Evolutionary conservation across 129 eudicot species (phyloP).

Genomic region (Flaveria robusta): DNA sequence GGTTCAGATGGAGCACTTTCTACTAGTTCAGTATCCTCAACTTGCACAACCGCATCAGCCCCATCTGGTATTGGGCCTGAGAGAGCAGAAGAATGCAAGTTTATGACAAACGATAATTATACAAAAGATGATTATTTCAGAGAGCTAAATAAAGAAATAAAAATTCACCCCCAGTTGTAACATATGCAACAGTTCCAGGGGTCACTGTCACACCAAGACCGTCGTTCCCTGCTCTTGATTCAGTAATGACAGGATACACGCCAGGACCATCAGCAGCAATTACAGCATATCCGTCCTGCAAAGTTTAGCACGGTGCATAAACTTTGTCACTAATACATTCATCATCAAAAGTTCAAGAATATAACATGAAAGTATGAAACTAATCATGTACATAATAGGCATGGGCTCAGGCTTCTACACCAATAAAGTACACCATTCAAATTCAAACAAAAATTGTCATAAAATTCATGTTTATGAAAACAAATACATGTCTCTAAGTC

Average conservation of each 20-base stretch:
- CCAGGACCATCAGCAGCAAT: slow-evolving; percentile 97
- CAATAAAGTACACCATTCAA: too few relatives aligned
- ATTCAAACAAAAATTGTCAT: too few relatives aligned
- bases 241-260: slow-evolving; percentile 80
- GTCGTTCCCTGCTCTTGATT: slow-evolving; percentile 94
- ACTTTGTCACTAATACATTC: too few relatives aligned
- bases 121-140: slow-evolving; percentile 1
- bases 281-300: slow-evolving; percentile 93
- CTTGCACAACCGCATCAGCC: slow-evolving; percentile 96
- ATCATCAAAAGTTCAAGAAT: too few relatives aligned
- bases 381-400: too few relatives aligned
- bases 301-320: not conserved
- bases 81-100: not conserved
- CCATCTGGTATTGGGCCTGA: slow-evolving; percentile 94
- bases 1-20: slow-evolving; percentile 43
- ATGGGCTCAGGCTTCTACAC: too few relatives aligned
- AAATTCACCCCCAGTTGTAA: slow-evolving; percentile 83
- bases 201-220: slow-evolving; percentile 68
- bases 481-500: too few relatives aligned
- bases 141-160: slow-evolving; percentile 5
- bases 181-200: slow-evolving; percentile 91
- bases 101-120: not conserved
- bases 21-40: slow-evolving; percentile 70
- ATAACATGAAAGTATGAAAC: too few relatives aligned
- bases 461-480: too few relatives aligned